Evolutionary conservation across 805 yeast genomes (phyloP).

Genomic region (Candida palmyrensis): DNA sequence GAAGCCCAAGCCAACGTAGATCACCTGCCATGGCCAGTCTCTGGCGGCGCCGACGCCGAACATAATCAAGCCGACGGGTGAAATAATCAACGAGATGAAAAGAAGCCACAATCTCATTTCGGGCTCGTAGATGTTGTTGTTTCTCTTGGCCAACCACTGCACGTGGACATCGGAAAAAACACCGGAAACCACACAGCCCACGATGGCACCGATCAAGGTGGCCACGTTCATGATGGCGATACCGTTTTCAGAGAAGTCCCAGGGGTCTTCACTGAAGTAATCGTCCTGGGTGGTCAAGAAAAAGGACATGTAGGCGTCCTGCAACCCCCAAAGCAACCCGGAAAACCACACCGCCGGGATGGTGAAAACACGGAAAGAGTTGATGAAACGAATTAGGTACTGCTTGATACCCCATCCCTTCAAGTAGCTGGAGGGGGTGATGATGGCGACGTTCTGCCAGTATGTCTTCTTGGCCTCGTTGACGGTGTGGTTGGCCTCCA

Average conservation of each 20-base stretch:
- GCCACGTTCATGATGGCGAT: constrained; percentile 48
- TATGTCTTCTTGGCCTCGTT: constrained; percentile 39
- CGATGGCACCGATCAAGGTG: constrained; percentile 36
- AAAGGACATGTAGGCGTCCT: constrained; percentile 71
- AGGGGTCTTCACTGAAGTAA: constrained; percentile 60
- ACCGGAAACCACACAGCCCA: constrained; percentile 67
- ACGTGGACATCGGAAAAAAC: constrained; percentile 55
- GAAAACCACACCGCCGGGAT: constrained; percentile 64
- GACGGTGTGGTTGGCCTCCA: constrained; percentile 22
- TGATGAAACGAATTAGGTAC: constrained; percentile 46
- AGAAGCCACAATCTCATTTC: constrained; percentile 59
- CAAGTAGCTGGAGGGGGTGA: constrained; percentile 56
- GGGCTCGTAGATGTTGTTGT: constrained; percentile 59
- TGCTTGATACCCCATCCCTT: constrained; percentile 64
- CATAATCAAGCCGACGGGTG: constrained; percentile 58
- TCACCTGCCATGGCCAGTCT: constrained; percentile 47
- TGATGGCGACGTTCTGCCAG: constrained; percentile 41
- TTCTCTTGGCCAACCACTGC: constrained; percentile 54
- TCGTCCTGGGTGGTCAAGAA: constrained; percentile 72
- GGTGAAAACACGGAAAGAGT: constrained; percentile 51
- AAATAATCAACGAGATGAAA: constrained; percentile 49
- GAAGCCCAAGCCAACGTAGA: constrained; percentile 58
- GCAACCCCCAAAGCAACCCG: constrained; percentile 77
- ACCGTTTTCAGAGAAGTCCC: constrained; percentile 57
- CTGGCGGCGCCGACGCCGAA: constrained; percentile 64